Conservation (phyloP, 306 rosid genomes). For the Dicorynia guianensis region DNA sequence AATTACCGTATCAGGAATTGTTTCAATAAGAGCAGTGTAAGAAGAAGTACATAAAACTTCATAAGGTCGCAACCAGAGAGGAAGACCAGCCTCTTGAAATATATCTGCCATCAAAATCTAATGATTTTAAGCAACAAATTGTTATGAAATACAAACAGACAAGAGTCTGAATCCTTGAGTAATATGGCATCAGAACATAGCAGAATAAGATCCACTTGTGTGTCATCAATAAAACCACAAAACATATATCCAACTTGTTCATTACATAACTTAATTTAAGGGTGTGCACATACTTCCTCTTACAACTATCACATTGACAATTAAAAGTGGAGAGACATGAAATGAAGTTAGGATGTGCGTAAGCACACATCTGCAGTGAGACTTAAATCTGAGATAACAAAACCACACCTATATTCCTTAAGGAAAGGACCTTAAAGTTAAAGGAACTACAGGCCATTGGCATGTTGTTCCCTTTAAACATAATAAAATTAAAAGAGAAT, state of each 20-base stretch:
- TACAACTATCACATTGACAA: constrained; percentile 13
- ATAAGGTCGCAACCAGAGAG: constrained; percentile 98
- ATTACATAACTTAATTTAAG: constrained; percentile 15
- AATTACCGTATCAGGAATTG: constrained; percentile 96
- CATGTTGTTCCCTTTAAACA: constrained; percentile 17
- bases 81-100: constrained; percentile 99
- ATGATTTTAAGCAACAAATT: constrained; percentile 41
- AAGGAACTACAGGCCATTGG: constrained; percentile 15
- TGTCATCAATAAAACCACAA: not conserved
- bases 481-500: not conserved
- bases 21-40: constrained; percentile 95
- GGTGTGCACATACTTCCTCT: constrained; percentile 25
- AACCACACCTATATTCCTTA: constrained; percentile 2
- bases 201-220: constrained; percentile 18
- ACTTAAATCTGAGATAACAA: constrained; percentile 21
- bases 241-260: constrained; percentile 14
- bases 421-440: constrained; percentile 7
- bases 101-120: constrained; percentile 77
- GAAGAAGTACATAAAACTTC: constrained; percentile 97
- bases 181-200: constrained; percentile 33
- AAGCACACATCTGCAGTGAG: constrained; percentile 17
- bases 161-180: constrained; percentile 32
- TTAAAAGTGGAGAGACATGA: constrained; percentile 16
- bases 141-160: constrained; percentile 37
- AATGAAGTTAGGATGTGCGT: not conserved